phyloP scores from a whole-genome alignment of 352 stramenopile genomes.

The Pythium coloratum region DNA sequence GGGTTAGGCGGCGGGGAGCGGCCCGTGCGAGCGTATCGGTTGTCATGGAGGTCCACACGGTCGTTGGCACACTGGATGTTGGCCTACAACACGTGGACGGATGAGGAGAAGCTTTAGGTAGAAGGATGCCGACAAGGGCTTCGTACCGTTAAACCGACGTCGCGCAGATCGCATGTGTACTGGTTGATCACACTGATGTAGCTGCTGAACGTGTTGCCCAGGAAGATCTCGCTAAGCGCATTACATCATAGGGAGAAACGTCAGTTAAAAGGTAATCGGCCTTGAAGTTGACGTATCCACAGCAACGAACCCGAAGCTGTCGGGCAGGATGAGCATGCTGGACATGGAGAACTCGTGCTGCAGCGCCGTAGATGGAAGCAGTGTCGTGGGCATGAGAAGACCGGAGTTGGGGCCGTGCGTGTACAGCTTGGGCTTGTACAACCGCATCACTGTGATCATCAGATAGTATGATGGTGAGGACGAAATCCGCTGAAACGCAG shows the following conservation, averaged over 20 bases:
- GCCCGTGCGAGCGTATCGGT: conserved; percentile 65
- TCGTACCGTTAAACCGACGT: conserved; percentile 67
- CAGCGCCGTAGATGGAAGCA: conserved; percentile 40
- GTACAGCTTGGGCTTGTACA: conserved; percentile 90
- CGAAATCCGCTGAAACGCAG: not conserved
- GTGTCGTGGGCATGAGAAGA: conserved; percentile 63
- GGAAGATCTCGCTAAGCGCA: conserved; percentile 85
- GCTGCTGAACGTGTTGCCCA: conserved; percentile 92
- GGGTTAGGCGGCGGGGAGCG: conserved; percentile 78
- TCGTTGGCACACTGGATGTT: conserved; percentile 89
- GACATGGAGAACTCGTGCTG: conserved; percentile 87
- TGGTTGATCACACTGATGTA: conserved; percentile 93
- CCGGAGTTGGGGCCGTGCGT: conserved; percentile 51
- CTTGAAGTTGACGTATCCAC: not conserved
- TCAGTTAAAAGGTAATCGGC: not conserved
- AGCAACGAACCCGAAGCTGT: conserved; percentile 82
- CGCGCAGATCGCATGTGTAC: conserved; percentile 73
- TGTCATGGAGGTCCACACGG: conserved; percentile 77
- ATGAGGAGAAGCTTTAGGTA: not conserved
- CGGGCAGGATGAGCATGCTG: conserved; percentile 87
- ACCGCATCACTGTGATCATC: conserved; percentile 78
- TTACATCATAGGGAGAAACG: not conserved
- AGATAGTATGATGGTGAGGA: not conserved
- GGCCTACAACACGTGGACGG: conserved; percentile 24
- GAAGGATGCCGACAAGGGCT: too few relatives aligned